phyloP scores from a whole-genome alignment of 495 filamentous ascomycete species.

The Penicillium alfredii region DNA sequence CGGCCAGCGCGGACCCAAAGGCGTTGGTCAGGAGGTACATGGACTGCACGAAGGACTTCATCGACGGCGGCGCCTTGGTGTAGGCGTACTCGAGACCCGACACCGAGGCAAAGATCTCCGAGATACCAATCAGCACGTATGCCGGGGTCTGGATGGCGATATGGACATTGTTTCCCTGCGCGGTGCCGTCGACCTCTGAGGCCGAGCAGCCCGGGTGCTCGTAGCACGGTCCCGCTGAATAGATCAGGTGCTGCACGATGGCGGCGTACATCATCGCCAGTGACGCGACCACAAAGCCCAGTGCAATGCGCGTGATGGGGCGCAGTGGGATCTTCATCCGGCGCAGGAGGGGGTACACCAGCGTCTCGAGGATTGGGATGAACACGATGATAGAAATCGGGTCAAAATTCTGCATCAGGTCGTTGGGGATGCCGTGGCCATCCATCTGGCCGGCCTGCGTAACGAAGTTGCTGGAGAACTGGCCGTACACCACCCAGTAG shows the following conservation, averaged over 20 bases:
- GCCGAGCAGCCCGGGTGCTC: conserved; percentile 30
- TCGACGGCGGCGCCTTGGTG: conserved; percentile 75
- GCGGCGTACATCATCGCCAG: conserved; percentile 62
- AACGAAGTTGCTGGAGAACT: conserved; percentile 55
- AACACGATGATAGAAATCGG: conserved; percentile 67
- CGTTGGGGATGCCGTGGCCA: conserved; percentile 59
- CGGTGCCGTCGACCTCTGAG: conserved; percentile 25
- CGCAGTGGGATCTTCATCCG: conserved; percentile 58
- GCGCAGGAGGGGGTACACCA: conserved; percentile 63
- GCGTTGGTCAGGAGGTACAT: conserved; percentile 70
- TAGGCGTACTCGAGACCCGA: conserved; percentile 71
- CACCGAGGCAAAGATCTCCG: conserved; percentile 70
- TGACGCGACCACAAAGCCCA: conserved; percentile 61
- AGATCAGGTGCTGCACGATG: conserved; percentile 67
- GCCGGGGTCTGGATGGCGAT: conserved; percentile 65
- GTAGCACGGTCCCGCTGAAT: conserved; percentile 51
- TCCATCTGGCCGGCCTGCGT: conserved; percentile 51
- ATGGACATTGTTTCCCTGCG: conserved; percentile 46
- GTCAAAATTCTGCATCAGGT: conserved; percentile 72
- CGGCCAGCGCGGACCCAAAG: conserved; percentile 63
- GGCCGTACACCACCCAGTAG: conserved; percentile 57
- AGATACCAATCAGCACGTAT: conserved; percentile 65
- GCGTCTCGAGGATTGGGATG: conserved; percentile 62
- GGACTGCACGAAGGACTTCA: conserved; percentile 74
- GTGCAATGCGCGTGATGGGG: conserved; percentile 68